Evolutionary conservation across 257 asterid genomes (phyloP).

Genomic region (Orobanche coerulescens): DNA sequence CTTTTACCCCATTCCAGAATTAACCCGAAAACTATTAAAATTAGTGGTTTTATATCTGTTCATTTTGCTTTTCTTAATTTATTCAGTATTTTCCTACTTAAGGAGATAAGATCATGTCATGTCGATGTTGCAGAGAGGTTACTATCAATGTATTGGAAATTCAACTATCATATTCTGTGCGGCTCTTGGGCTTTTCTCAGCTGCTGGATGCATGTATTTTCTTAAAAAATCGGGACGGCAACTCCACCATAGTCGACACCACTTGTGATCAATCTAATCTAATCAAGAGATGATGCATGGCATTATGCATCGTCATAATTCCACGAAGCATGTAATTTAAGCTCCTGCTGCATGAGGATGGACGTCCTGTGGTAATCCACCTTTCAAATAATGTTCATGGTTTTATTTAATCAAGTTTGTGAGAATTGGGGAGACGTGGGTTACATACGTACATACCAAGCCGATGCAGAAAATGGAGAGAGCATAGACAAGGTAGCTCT

Average conservation of each 20-base stretch:
- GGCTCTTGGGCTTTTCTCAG: conserved; percentile 55
- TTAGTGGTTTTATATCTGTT: background rate
- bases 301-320: background rate
- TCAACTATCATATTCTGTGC: conserved; percentile 49
- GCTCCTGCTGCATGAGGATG: background rate
- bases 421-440: background rate
- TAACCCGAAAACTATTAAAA: background rate
- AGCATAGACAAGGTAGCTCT: background rate
- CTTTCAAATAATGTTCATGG: background rate
- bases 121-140: conserved; percentile 57
- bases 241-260: conserved; percentile 54
- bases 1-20: conserved; percentile 9
- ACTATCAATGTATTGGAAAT: conserved; percentile 38
- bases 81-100: background rate
- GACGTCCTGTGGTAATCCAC: background rate
- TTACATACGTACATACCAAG: no score
- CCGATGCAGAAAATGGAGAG: no score
- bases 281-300: conserved; percentile 3
- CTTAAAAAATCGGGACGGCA: conserved; percentile 66
- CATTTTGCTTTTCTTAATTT: background rate
- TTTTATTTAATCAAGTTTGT: background rate
- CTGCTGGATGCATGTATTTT: conserved; percentile 71
- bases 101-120: background rate
- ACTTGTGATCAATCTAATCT: conserved; percentile 30
- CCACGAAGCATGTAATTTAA: background rate